phyloP scores from a whole-genome alignment of 306 rosid species.

The Cucumis melo region DNA sequence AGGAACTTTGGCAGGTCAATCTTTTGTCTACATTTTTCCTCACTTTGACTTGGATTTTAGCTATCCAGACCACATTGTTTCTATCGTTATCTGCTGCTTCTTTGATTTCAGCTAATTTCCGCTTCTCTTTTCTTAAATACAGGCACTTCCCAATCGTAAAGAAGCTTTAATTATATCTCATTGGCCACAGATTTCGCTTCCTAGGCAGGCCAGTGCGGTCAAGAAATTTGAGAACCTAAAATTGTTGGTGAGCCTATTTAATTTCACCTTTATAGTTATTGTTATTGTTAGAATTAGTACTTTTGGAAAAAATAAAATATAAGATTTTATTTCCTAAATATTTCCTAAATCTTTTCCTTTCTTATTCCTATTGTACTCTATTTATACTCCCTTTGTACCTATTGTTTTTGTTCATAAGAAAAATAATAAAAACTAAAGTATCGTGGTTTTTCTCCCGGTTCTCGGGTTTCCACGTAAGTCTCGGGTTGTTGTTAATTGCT shows the following conservation, averaged over 20 bases:
- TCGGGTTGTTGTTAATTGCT: too few species aligned
- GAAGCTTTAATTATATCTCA: slow-evolving; percentile 72
- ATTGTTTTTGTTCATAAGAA: too few species aligned
- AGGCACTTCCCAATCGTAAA: slow-evolving; percentile 81
- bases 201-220: slow-evolving; percentile 42
- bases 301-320: too few species aligned
- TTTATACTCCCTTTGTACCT: too few species aligned
- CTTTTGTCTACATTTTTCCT: background rate
- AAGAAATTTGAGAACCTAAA: slow-evolving; percentile 80
- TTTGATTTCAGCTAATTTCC: background rate
- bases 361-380: too few species aligned
- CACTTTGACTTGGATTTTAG: background rate
- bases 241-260: slow-evolving; percentile 52
- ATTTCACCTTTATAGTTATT: background rate
- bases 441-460: too few species aligned
- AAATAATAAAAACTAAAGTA: too few species aligned
- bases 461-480: too few species aligned
- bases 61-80: background rate
- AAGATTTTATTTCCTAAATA: too few species aligned
- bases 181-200: slow-evolving; percentile 78
- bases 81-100: background rate
- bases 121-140: slow-evolving; percentile 6
- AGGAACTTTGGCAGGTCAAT: slow-evolving; percentile 93
- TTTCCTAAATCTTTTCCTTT: too few species aligned
- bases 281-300: too few species aligned